Evolutionary conservation across 108 stramenopile genomes (phyloP).

Genomic region (Discostella stelligeroides): DNA sequence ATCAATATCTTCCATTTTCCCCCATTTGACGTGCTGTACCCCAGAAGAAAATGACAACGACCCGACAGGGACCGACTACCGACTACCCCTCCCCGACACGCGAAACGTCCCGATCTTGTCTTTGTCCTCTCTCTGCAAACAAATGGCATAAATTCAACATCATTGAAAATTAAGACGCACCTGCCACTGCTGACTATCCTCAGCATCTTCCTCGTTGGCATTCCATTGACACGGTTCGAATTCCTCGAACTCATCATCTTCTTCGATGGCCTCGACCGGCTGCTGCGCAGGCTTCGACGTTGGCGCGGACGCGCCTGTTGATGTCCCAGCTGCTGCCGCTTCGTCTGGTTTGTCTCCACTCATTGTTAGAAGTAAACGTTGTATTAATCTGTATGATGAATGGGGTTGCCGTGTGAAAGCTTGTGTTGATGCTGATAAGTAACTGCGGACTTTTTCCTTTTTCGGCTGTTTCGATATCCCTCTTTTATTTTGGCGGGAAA

Average conservation of each 20-base stretch:
- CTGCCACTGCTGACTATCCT: conserved; percentile 92
- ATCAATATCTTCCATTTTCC: too few species aligned
- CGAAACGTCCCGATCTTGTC: neutral
- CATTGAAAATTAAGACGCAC: conserved; percentile 16
- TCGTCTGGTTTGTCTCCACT: conserved; percentile 25
- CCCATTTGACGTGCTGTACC: too few species aligned
- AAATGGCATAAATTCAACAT: neutral
- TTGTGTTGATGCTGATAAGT: too few species aligned
- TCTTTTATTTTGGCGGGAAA: too few species aligned
- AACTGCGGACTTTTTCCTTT: too few species aligned
- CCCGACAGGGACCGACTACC: too few species aligned
- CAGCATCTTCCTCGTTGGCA: conserved; percentile 77
- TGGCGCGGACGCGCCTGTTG: conserved; percentile 25
- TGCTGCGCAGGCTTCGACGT: conserved; percentile 23
- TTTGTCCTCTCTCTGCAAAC: neutral
- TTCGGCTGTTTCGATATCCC: too few species aligned
- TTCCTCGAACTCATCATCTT: conserved; percentile 95
- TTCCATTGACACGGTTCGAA: conserved; percentile 88
- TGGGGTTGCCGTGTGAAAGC: too few species aligned
- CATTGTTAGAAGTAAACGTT: too few species aligned
- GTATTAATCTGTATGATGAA: too few species aligned
- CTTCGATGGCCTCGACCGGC: conserved; percentile 87
- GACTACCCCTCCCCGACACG: too few species aligned
- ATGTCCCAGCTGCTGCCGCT: conserved; percentile 14
- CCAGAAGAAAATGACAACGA: too few species aligned